Evolutionary conservation across 352 stramenopile genomes (phyloP).

Genomic region (Pythium sp.): DNA sequence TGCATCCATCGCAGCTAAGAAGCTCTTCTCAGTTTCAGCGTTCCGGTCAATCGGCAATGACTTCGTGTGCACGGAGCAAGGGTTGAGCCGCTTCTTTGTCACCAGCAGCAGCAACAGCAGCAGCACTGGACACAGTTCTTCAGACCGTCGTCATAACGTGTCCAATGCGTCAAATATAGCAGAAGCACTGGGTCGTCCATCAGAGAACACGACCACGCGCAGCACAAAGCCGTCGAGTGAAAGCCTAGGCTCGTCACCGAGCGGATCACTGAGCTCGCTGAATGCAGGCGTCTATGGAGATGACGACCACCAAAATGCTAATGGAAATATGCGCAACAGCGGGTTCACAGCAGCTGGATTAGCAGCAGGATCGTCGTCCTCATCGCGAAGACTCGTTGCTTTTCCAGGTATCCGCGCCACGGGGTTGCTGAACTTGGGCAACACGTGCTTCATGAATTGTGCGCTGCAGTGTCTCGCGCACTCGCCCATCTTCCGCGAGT

Average conservation of each 20-base stretch:
- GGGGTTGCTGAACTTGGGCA: constrained; percentile 78
- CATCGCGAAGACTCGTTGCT: constrained; percentile 25
- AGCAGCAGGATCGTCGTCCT: background rate
- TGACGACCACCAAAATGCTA: background rate
- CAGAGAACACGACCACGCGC: constrained; percentile 15
- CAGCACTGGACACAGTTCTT: constrained; percentile 6
- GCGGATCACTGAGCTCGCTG: constrained; percentile 9
- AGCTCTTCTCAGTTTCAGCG: constrained; percentile 37
- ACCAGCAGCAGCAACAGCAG: constrained; percentile 15
- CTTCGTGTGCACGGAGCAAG: constrained; percentile 36
- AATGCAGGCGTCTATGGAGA: background rate
- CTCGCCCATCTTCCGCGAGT: constrained; percentile 92
- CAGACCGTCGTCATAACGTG: constrained; percentile 24
- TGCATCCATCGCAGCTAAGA: constrained; percentile 5
- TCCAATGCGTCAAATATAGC: constrained; percentile 2
- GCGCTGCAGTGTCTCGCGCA: constrained; percentile 93
- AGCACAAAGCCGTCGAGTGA: constrained; percentile 20
- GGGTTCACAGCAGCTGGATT: background rate
- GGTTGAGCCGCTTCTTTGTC: constrained; percentile 34
- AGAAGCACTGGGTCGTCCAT: background rate
- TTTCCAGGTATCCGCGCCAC: constrained; percentile 52
- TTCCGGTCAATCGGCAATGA: constrained; percentile 66
- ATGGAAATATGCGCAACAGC: constrained; percentile 1
- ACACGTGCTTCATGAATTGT: constrained; percentile 89
- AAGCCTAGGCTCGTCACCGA: constrained; percentile 13